phyloP scores from a whole-genome alignment of 1,139 yeast genomes.

The Kurtzmaniella quercitrusa region DNA sequence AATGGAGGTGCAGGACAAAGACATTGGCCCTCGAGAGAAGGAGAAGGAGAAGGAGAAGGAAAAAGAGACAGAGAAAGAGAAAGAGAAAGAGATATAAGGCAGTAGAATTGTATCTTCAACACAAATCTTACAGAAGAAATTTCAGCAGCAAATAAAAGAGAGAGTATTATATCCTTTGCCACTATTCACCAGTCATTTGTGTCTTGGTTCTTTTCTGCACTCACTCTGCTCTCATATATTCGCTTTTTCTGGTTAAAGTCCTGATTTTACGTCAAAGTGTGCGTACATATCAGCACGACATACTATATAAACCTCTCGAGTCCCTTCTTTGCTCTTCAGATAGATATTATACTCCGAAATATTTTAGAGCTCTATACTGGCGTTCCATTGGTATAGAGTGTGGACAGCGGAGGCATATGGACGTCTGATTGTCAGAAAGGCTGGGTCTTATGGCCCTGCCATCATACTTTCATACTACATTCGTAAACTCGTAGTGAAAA shows the following conservation, averaged over 20 bases:
- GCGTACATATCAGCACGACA: constrained; percentile 5
- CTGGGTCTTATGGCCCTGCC: not conserved
- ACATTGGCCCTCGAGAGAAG: too few relatives aligned
- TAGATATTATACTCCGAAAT: constrained; percentile 43
- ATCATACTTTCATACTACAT: constrained; percentile 1
- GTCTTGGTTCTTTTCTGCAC: not conserved
- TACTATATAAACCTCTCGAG: not conserved
- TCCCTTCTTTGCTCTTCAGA: constrained; percentile 15
- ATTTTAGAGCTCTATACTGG: constrained; percentile 52
- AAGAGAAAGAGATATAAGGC: too few relatives aligned
- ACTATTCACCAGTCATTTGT: too few relatives aligned
- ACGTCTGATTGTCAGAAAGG: constrained; percentile 10
- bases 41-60: not conserved
- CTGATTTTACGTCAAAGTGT: too few relatives aligned
- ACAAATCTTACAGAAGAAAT: too few relatives aligned
- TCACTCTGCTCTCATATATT: too few relatives aligned
- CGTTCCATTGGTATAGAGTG: constrained; percentile 46
- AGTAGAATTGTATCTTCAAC: too few relatives aligned
- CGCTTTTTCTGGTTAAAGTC: not conserved
- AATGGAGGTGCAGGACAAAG: not conserved
- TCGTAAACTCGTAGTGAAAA: not conserved
- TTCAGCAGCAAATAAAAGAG: too few relatives aligned
- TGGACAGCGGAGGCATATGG: constrained; percentile 68
- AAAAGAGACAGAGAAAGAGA: too few relatives aligned
- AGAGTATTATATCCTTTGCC: too few relatives aligned